phyloP scores from a whole-genome alignment of 2,329 filamentous ascomycete species.

The Bipolaris sorokiniana region DNA sequence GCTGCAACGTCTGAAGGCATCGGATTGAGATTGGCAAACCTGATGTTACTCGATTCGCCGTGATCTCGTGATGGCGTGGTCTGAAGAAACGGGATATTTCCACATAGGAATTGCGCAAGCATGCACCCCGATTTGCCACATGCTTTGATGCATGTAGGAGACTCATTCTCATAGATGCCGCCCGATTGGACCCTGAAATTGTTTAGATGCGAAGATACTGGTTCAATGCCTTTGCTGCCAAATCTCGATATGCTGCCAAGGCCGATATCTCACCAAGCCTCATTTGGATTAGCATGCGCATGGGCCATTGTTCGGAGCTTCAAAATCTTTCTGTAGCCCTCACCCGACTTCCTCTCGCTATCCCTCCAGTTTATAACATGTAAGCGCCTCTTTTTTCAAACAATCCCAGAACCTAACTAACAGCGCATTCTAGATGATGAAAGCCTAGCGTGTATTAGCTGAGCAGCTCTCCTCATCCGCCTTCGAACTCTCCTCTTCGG shows the following conservation, averaged over 20 bases:
- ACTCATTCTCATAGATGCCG: slow-evolving; percentile 27
- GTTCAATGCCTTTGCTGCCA: not conserved
- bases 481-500: slow-evolving; percentile 81
- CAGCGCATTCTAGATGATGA: slow-evolving; percentile 82
- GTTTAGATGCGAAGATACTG: not conserved
- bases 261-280: slow-evolving; percentile 22
- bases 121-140: slow-evolving; percentile 18
- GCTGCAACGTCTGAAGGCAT: slow-evolving; percentile 19
- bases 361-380: slow-evolving; percentile 99
- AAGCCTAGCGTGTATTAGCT: slow-evolving; percentile 96
- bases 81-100: slow-evolving; percentile 44
- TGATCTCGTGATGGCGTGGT: slow-evolving; percentile 40
- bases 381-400: slow-evolving; percentile 60
- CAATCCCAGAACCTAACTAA: slow-evolving; percentile 26
- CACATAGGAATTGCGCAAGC: slow-evolving; percentile 39
- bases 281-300: slow-evolving; percentile 30
- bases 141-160: slow-evolving; percentile 26
- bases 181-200: not conserved
- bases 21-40: slow-evolving; percentile 20
- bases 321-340: slow-evolving; percentile 45
- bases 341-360: slow-evolving; percentile 62
- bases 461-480: slow-evolving; percentile 74
- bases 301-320: slow-evolving; percentile 19
- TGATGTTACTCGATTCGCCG: slow-evolving; percentile 14
- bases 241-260: slow-evolving; percentile 23